These are phyloP conservation scores for Colletotrichum cuscutae DNA, from an alignment of 2,329 filamentous ascomycete genomes.

Conservation along the genomic window DNA sequence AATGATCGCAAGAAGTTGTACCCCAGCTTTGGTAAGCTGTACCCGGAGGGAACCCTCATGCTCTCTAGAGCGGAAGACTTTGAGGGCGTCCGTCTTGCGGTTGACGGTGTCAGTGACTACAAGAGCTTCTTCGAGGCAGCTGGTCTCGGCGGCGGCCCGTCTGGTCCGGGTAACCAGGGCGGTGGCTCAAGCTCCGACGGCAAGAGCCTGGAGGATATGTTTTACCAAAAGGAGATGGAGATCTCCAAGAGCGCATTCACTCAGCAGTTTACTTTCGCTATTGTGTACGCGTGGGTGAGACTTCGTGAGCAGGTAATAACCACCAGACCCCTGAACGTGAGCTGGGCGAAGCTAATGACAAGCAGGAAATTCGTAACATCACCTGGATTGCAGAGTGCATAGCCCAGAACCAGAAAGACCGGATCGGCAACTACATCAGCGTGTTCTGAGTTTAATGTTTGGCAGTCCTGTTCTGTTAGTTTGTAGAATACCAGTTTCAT, in stretches of 20 bases:
- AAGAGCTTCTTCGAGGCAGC: slow-evolving; percentile 96
- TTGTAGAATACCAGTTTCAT: slow-evolving; percentile 55
- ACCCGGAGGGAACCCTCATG: slow-evolving; percentile 95
- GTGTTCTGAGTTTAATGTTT: slow-evolving; percentile 73
- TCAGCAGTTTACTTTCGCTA: slow-evolving; percentile 91
- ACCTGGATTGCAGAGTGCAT: slow-evolving; percentile 99
- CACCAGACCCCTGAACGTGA: slow-evolving; percentile 19
- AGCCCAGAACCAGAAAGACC: slow-evolving; percentile 99
- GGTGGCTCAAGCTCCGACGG: slow-evolving; percentile 83
- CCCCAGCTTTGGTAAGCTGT: slow-evolving; percentile 88
- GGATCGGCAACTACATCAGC: slow-evolving; percentile 98
- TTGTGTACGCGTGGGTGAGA: slow-evolving; percentile 98
- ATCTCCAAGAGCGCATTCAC: slow-evolving; percentile 96
- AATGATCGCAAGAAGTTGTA: slow-evolving; percentile 95
- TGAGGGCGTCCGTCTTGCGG: slow-evolving; percentile 91
- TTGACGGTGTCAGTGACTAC: slow-evolving; percentile 93
- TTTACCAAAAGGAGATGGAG: slow-evolving; percentile 99
- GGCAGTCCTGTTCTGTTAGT: slow-evolving; percentile 41
- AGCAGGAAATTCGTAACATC: slow-evolving; percentile 98
- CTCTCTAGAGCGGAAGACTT: slow-evolving; percentile 94
- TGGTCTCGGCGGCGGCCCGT: slow-evolving; percentile 76
- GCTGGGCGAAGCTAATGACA: slow-evolving; percentile 43
- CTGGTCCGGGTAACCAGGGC: slow-evolving; percentile 84
- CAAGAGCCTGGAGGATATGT: slow-evolving; percentile 94
- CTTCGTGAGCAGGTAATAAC: slow-evolving; percentile 88